phyloP scores from a whole-genome alignment of 2,329 filamentous ascomycete species.

The Ascochyta lentis region DNA sequence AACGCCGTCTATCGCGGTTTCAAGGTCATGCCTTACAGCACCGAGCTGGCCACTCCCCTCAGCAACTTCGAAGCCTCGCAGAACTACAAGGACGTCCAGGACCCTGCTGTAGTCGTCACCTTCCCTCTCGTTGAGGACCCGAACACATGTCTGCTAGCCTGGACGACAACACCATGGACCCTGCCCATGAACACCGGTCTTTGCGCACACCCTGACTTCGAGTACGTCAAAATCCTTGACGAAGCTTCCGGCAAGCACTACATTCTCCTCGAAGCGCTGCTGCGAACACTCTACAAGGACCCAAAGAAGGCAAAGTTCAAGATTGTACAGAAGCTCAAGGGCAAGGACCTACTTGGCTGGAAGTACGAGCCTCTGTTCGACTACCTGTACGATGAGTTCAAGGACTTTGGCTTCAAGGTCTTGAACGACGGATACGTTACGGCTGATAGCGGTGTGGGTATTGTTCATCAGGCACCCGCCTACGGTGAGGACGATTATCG shows the following conservation, averaged over 20 bases:
- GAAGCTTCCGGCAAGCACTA: slow-evolving; percentile 83
- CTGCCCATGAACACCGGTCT: slow-evolving; percentile 81
- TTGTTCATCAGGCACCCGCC: slow-evolving; percentile 91
- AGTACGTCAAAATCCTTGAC: slow-evolving; percentile 87
- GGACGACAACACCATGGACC: slow-evolving; percentile 92
- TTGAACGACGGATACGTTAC: slow-evolving; percentile 87
- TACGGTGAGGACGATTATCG: slow-evolving; percentile 98
- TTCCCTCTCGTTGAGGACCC: slow-evolving; percentile 84
- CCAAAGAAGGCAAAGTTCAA: slow-evolving; percentile 95
- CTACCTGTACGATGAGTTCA: slow-evolving; percentile 89
- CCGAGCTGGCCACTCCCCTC: slow-evolving; percentile 83
- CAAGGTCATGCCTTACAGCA: slow-evolving; percentile 94
- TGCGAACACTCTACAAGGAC: slow-evolving; percentile 88
- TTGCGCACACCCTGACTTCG: slow-evolving; percentile 80
- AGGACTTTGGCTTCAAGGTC: slow-evolving; percentile 81
- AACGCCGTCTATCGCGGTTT: slow-evolving; percentile 88
- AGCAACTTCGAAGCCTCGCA: slow-evolving; percentile 95
- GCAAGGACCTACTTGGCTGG: slow-evolving; percentile 86
- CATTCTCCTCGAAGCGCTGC: slow-evolving; percentile 80
- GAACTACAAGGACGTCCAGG: slow-evolving; percentile 92
- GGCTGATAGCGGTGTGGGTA: slow-evolving; percentile 86
- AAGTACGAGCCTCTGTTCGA: slow-evolving; percentile 87
- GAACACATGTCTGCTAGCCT: slow-evolving; percentile 77
- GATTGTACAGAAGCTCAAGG: slow-evolving; percentile 78
- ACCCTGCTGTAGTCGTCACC: slow-evolving; percentile 86